A percentile compares a stretch with the other conserved stretches of the same genome.
Evolutionary conservation across 192 early-diverging fungal species (phyloP).

Genomic region (Coemansia sp.): DNA sequence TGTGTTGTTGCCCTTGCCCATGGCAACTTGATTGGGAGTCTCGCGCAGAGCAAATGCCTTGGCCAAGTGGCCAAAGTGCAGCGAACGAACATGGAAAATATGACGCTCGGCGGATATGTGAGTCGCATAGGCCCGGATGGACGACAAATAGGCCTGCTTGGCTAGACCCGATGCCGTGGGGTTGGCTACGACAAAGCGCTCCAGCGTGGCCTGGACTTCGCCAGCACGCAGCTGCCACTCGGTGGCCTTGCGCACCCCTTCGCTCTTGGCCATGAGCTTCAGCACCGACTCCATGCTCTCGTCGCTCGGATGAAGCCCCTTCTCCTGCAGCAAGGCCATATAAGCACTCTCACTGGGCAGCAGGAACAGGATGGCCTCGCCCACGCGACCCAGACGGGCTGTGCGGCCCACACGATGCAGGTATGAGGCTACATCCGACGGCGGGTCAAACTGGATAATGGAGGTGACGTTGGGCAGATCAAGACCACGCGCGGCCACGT

Average conservation of each 20-base stretch:
- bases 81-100: constrained; percentile 90
- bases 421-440: constrained; percentile 89
- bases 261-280: constrained; percentile 53
- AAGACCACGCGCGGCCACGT: constrained; percentile 95
- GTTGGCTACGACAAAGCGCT: constrained; percentile 36
- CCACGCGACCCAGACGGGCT: constrained; percentile 86
- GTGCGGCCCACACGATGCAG: constrained; percentile 97
- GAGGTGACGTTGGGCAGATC: constrained; percentile 90
- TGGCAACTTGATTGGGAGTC: constrained; percentile 66
- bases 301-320: constrained; percentile 61
- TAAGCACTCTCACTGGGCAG: constrained; percentile 86
- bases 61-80: constrained; percentile 96
- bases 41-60: constrained; percentile 96
- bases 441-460: constrained; percentile 96
- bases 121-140: constrained; percentile 91
- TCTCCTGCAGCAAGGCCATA: constrained; percentile 59
- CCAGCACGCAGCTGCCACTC: constrained; percentile 48
- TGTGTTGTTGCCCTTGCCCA: constrained; percentile 49
- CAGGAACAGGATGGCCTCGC: constrained; percentile 80
- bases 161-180: constrained; percentile 52
- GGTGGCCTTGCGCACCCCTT: constrained; percentile 24
- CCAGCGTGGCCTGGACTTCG: constrained; percentile 42
- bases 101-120: constrained; percentile 77
- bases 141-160: constrained; percentile 78
- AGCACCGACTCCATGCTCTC: constrained; percentile 56